phyloP scores from a whole-genome alignment of 73 alveolate genomes.

The Halteria grandinella region DNA sequence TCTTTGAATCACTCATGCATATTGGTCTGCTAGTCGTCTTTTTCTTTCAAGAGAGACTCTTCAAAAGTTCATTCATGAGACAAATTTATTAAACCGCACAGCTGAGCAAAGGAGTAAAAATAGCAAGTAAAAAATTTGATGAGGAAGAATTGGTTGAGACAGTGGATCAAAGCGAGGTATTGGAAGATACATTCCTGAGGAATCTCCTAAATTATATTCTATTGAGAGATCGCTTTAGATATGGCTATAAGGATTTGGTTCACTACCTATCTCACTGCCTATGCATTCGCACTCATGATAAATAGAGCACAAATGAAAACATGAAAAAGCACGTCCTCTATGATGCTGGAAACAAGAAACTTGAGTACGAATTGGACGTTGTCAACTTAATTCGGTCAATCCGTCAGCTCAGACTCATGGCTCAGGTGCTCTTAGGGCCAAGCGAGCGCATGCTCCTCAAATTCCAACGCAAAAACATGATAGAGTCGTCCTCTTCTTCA shows the following conservation, averaged over 20 bases:
- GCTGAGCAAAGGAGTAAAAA: no score
- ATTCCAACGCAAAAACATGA: conserved; percentile 36
- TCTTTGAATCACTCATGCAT: conserved; percentile 9
- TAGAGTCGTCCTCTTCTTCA: conserved; percentile 16
- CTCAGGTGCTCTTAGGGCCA: conserved; percentile 15
- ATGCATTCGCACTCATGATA: not conserved
- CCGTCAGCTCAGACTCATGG: not conserved
- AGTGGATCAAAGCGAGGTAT: no score
- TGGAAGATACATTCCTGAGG: no score
- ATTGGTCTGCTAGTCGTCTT: conserved; percentile 15
- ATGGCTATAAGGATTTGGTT: not conserved
- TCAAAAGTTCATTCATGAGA: conserved; percentile 35
- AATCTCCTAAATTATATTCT: no score
- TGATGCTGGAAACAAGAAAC: conserved; percentile 21
- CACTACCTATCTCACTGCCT: not conserved
- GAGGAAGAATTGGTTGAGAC: not conserved
- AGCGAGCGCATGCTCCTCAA: conserved; percentile 9
- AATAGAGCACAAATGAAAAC: not conserved
- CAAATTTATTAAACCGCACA: no score
- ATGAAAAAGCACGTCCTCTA: not conserved
- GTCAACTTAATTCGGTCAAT: conserved; percentile 19
- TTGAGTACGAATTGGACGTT: conserved; percentile 39
- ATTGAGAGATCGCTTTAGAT: conserved; percentile 18
- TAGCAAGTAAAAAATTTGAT: no score
- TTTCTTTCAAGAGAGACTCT: conserved; percentile 22